Base-by-base conservation (phyloP, 2,329 filamentous ascomycete species). In the Penicillium digitatum region DNA sequence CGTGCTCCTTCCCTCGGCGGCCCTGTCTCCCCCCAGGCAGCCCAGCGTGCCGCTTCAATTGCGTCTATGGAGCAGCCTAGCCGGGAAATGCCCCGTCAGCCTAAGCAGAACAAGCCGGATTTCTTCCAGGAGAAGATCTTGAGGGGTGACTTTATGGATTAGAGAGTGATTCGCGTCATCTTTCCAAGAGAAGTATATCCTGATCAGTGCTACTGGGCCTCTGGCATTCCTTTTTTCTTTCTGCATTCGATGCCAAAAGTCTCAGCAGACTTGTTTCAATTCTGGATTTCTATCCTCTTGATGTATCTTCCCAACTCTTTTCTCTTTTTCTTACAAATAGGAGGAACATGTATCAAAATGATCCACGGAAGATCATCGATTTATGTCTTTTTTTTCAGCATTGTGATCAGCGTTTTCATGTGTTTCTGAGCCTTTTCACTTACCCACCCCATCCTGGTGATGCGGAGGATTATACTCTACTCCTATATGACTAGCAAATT, bases 121-220 rank as follows among this genome's bases (percentile, higher is more conserved):
- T 88, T 88, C 60, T 94, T 96, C 78, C 92, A 96, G 75, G 94
- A 99, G 81, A 86, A 95, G 63, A 97, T 99, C 67, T 82, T 99
- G 63, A 94, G 96, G 78, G 94, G 93, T 43, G 94, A 99, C 69
- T 97, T 99, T 68, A 96, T 97, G 91, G 92, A 96, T 70, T 96
- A 80, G 63, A 27, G 29, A 24, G 34, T 12, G 12, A 6, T 37
- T 16, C 26, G 18, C 6, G 46, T 35, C 37, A 26, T 44, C 48
- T 47, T 38, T 37, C 7, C 42, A 24, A 37, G n/a, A 20, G n/a
- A 22, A 48, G 42, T 50, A 37, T 42, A 44, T 52, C 31, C 3
- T 26, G 26, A 18, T 18, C 18, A 9, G 18, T 18, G 26, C 26
- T 29, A 4, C 18, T 8, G 5, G 24, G 9, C 7, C 32, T 52